phyloP scores from a whole-genome alignment of 202 grass and related monocot genomes.

The Bolboschoenoplectus hybrid region DNA sequence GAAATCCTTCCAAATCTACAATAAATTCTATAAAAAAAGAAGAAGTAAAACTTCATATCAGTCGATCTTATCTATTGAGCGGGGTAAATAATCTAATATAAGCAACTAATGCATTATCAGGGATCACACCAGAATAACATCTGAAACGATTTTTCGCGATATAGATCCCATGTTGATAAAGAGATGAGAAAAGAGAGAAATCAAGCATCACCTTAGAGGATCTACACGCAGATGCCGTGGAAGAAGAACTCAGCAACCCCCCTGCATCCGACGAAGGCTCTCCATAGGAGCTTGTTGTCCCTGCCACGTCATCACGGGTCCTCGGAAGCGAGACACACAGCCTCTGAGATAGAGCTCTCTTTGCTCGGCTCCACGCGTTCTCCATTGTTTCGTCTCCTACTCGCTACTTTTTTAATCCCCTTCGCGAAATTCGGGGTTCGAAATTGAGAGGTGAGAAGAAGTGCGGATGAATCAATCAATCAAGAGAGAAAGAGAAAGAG shows the following conservation, averaged over 20 bases:
- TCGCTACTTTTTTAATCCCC: neutral
- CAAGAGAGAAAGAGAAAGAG: no score
- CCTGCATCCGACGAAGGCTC: neutral
- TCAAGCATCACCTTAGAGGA: constrained; percentile 33
- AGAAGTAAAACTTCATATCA: neutral
- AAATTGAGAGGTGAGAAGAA: constrained; percentile 1
- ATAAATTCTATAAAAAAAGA: neutral
- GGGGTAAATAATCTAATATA: neutral
- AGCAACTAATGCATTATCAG: constrained; percentile 8
- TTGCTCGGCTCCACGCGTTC: constrained; percentile 67
- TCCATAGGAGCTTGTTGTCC: neutral
- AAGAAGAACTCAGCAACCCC: neutral
- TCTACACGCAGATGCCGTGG: neutral
- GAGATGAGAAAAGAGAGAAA: neutral
- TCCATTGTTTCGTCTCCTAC: constrained; percentile 50
- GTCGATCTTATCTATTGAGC: neutral
- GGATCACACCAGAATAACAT: neutral
- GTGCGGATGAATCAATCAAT: no score
- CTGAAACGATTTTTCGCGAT: neutral
- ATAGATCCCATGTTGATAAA: neutral
- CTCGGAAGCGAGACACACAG: constrained; percentile 61
- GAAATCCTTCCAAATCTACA: neutral
- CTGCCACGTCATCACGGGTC: constrained; percentile 39
- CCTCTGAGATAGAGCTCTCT: constrained; percentile 52
- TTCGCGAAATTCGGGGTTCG: neutral